Evolutionary conservation across 345 rosid species (phyloP).

Genomic region (Arabidopsis suecica): DNA sequence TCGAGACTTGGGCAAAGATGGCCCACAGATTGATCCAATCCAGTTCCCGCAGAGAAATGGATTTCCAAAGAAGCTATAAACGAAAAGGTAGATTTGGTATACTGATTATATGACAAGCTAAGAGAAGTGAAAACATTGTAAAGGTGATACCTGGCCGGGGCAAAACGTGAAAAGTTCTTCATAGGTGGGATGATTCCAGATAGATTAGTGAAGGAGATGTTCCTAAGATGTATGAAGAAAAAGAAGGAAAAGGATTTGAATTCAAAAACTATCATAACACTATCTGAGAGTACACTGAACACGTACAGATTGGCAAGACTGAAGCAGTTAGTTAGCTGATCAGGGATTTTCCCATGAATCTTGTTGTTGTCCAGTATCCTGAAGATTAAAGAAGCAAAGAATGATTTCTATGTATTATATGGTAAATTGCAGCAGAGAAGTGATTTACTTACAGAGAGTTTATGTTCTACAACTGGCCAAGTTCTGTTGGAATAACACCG

Average conservation of each 20-base stretch:
- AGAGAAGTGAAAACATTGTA: not conserved
- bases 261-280: not conserved
- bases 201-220: constrained; percentile 83
- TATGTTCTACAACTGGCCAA: constrained; percentile 87
- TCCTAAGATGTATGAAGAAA: constrained; percentile 48
- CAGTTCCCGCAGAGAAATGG: constrained; percentile 82
- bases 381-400: not conserved
- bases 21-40: constrained; percentile 80
- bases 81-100: not conserved
- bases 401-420: not conserved
- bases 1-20: constrained; percentile 54
- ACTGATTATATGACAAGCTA: not conserved
- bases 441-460: constrained; percentile 65
- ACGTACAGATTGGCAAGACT: constrained; percentile 70
- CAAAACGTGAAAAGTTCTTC: constrained; percentile 69
- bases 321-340: constrained; percentile 81
- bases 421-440: not conserved
- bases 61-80: constrained; percentile 74
- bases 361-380: constrained; percentile 80
- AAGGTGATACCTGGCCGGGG: constrained; percentile 62
- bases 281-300: not conserved
- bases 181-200: constrained; percentile 75
- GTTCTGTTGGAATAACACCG: constrained; percentile 72
- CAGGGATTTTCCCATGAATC: constrained; percentile 80
- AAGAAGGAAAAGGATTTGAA: not conserved